These are phyloP conservation scores for Senna tora DNA, from an alignment of 306 rosid species.

Conservation along the genomic window DNA sequence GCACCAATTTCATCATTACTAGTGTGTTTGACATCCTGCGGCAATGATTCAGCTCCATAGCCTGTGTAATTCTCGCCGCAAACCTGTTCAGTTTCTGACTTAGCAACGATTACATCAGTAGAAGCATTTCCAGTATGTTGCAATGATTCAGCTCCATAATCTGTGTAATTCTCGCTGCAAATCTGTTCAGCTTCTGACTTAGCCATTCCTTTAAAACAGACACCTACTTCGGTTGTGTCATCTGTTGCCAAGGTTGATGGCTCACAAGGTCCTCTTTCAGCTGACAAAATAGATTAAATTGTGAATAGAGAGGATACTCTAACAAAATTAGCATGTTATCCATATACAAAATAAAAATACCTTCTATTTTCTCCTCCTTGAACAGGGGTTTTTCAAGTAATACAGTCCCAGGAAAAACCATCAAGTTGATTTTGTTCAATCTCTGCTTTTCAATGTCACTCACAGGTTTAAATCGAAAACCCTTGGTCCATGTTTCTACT, in stretches of 20 bases:
- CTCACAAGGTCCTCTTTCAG: slow-evolving; percentile 42
- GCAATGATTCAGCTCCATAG: background rate
- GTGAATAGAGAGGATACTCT: background rate
- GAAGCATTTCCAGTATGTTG: slow-evolving; percentile 30
- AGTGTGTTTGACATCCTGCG: background rate
- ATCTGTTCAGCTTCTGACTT: slow-evolving; percentile 39
- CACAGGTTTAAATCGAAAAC: slow-evolving; percentile 80
- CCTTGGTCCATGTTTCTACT: slow-evolving; percentile 87
- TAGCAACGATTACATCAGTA: slow-evolving; percentile 29
- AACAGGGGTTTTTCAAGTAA: slow-evolving; percentile 73
- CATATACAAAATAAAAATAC: slow-evolving; percentile 38
- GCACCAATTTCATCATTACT: background rate
- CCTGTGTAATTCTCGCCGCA: slow-evolving; percentile 23
- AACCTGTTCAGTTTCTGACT: slow-evolving; percentile 38
- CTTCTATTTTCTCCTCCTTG: slow-evolving; percentile 43
- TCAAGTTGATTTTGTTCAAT: slow-evolving; percentile 70
- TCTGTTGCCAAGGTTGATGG: slow-evolving; percentile 37
- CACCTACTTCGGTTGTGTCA: slow-evolving; percentile 32
- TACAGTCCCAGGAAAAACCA: slow-evolving; percentile 95
- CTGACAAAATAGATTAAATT: slow-evolving; percentile 30
- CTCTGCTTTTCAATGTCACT: slow-evolving; percentile 64
- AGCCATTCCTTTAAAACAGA: slow-evolving; percentile 33
- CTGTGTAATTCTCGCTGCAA: slow-evolving; percentile 30
- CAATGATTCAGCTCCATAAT: slow-evolving; percentile 18
- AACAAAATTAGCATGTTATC: background rate